These are phyloP conservation scores for Gonapodya prolifera DNA, from an alignment of 192 early-diverging fungal species.

Conservation along the genomic window DNA sequence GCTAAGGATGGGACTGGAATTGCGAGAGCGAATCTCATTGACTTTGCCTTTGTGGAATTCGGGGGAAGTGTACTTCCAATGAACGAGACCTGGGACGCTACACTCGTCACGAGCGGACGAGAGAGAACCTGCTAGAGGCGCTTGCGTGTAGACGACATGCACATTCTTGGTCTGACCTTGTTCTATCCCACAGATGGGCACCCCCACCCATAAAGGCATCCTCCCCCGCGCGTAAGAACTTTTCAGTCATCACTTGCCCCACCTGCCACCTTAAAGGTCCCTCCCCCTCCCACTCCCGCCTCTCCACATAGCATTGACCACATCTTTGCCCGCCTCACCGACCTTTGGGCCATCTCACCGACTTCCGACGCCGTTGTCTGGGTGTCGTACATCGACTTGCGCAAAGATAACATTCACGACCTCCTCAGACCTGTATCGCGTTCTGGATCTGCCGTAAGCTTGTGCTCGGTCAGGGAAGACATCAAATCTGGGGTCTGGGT, in stretches of 20 bases:
- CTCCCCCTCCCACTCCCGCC: conserved; percentile 6
- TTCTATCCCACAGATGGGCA: too few relatives aligned
- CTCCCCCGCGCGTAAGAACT: not conserved
- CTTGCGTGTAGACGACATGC: too few relatives aligned
- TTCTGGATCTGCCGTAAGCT: conserved; percentile 21
- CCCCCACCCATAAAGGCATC: conserved; percentile 13
- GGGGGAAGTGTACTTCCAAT: too few relatives aligned
- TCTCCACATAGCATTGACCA: conserved; percentile 46
- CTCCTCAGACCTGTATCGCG: conserved; percentile 52
- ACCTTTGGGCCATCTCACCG: not conserved
- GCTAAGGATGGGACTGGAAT: too few relatives aligned
- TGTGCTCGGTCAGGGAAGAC: conserved; percentile 18
- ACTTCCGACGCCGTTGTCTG: conserved; percentile 33
- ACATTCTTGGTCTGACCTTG: too few relatives aligned
- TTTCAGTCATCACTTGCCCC: not conserved
- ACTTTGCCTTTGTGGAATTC: too few relatives aligned
- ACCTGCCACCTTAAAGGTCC: not conserved
- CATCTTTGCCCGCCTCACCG: conserved; percentile 44
- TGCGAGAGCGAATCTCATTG: too few relatives aligned
- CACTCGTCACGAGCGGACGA: too few relatives aligned
- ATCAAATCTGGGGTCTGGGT: conserved; percentile 59
- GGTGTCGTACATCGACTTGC: conserved; percentile 86
- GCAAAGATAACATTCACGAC: conserved; percentile 73
- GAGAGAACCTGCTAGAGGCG: too few relatives aligned
- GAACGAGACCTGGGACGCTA: too few relatives aligned